These are phyloP conservation scores for Trichosporon ovoides DNA, from an alignment of 1,284 basidiomycete genomes.

Conservation along the genomic window DNA sequence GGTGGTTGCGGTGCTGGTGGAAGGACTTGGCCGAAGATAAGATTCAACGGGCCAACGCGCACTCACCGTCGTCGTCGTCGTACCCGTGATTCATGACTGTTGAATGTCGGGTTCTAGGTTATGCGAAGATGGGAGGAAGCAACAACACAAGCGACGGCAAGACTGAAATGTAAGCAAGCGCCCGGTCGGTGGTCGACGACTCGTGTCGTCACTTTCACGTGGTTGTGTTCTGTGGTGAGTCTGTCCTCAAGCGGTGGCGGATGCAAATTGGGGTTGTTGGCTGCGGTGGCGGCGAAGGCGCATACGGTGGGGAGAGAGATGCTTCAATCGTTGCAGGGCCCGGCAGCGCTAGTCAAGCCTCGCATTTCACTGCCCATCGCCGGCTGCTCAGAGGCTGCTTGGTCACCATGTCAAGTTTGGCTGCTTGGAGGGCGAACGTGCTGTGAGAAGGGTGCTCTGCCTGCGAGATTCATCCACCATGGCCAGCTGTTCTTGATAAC, in stretches of 20 bases:
- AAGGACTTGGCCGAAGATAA: background rate
- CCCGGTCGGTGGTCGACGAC: slow-evolving; percentile 5
- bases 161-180: background rate
- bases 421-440: too few relatives aligned
- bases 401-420: too few relatives aligned
- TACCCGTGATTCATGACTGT: slow-evolving; percentile 47
- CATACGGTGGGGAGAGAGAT: too few relatives aligned
- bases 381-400: too few relatives aligned
- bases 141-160: background rate
- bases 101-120: background rate
- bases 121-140: background rate
- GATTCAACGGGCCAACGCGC: background rate
- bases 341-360: too few relatives aligned
- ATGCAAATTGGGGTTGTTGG: background rate
- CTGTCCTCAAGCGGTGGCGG: background rate
- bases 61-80: slow-evolving; percentile 41
- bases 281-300: background rate
- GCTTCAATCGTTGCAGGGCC: too few relatives aligned
- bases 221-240: background rate
- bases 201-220: slow-evolving; percentile 18
- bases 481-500: too few relatives aligned
- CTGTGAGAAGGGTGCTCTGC: too few relatives aligned
- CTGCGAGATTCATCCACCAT: too few relatives aligned
- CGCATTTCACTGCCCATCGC: too few relatives aligned
- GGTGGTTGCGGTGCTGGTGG: too few relatives aligned